Conservation (phyloP, 768 basidiomycete genomes). For the Dioszegia aurantiaca region DNA sequence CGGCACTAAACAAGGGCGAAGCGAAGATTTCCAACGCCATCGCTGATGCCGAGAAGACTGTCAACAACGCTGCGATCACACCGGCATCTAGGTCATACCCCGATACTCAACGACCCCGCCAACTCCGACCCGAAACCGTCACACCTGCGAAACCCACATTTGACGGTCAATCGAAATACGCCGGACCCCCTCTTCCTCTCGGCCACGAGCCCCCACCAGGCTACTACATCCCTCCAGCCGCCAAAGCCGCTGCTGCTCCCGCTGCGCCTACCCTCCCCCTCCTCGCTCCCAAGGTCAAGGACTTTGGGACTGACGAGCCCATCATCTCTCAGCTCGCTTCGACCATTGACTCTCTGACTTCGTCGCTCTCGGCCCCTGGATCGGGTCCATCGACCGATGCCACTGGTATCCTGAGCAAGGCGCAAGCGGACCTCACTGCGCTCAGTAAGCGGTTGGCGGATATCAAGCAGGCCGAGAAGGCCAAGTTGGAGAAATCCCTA, state of each 20-base stretch:
- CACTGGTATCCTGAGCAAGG: slow-evolving; percentile 65
- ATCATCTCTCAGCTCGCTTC: slow-evolving; percentile 85
- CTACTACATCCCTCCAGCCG: slow-evolving; percentile 58
- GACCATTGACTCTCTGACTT: slow-evolving; percentile 87
- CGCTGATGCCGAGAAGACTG: slow-evolving; percentile 14
- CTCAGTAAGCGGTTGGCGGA: slow-evolving; percentile 74
- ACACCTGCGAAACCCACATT: slow-evolving; percentile 35
- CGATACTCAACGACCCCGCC: slow-evolving; percentile 46
- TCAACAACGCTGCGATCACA: slow-evolving; percentile 11
- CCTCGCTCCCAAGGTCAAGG: slow-evolving; percentile 73
- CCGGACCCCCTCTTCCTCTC: slow-evolving; percentile 69
- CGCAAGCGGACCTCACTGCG: slow-evolving; percentile 73
- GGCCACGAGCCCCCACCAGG: slow-evolving; percentile 94
- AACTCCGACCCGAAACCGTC: slow-evolving; percentile 49
- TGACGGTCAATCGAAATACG: slow-evolving; percentile 58
- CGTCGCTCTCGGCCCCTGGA: slow-evolving; percentile 64
- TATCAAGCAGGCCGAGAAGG: slow-evolving; percentile 74
- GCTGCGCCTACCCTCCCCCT: slow-evolving; percentile 61
- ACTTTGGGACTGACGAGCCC: slow-evolving; percentile 73
- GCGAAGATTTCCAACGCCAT: not conserved
- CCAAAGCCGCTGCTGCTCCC: slow-evolving; percentile 19
- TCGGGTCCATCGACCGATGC: slow-evolving; percentile 57
- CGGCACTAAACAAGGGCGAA: slow-evolving; percentile 12
- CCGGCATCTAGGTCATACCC: slow-evolving; percentile 17
- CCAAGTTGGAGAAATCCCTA: slow-evolving; percentile 63